Percentiles rank a stretch among this genome's conserved stretches.
phyloP scores from a whole-genome alignment of 768 basidiomycete genomes.

The Leccinum disarticulatum region DNA sequence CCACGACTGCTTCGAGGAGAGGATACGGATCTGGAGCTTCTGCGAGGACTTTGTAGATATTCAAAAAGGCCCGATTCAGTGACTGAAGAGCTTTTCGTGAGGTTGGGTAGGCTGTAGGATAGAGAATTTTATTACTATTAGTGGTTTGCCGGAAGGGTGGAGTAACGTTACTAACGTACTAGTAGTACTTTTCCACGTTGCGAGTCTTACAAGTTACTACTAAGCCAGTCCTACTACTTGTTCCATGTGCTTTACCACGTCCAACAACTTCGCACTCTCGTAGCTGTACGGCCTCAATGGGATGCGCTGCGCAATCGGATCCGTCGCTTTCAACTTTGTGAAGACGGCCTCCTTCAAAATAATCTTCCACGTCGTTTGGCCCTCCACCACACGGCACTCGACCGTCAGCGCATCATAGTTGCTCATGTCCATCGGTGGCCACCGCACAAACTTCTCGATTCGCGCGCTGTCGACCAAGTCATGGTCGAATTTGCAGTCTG shows the following conservation, averaged over 20 bases:
- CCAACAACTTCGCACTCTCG: conserved; percentile 13
- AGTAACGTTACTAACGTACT: too few species aligned
- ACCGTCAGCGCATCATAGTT: conserved; percentile 15
- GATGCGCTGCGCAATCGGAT: conserved; percentile 9
- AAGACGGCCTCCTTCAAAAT: conserved; percentile 14
- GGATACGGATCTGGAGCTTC: conserved; percentile 98
- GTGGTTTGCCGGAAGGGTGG: neutral
- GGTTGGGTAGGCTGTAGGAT: conserved; percentile 74
- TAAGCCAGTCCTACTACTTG: conserved; percentile 4
- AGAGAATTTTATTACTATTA: too few species aligned
- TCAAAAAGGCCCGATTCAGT: conserved; percentile 95
- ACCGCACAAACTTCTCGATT: conserved; percentile 17
- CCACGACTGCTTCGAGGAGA: conserved; percentile 90
- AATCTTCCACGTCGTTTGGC: conserved; percentile 14
- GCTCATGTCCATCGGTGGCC: neutral
- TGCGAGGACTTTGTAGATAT: conserved; percentile 92
- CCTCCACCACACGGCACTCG: conserved; percentile 16
- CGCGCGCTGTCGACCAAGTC: conserved; percentile 15
- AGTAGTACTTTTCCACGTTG: too few species aligned
- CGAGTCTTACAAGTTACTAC: neutral
- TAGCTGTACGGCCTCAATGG: conserved; percentile 16
- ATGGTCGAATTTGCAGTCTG: conserved; percentile 19
- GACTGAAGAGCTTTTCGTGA: conserved; percentile 88
- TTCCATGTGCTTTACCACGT: conserved; percentile 19
- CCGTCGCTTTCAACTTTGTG: conserved; percentile 8